Evolutionary conservation across 371 early-diverging fungal species (phyloP), one percentile per base, ranked within the genome.

Genomic region (Fennellomyces sp.): DNA sequence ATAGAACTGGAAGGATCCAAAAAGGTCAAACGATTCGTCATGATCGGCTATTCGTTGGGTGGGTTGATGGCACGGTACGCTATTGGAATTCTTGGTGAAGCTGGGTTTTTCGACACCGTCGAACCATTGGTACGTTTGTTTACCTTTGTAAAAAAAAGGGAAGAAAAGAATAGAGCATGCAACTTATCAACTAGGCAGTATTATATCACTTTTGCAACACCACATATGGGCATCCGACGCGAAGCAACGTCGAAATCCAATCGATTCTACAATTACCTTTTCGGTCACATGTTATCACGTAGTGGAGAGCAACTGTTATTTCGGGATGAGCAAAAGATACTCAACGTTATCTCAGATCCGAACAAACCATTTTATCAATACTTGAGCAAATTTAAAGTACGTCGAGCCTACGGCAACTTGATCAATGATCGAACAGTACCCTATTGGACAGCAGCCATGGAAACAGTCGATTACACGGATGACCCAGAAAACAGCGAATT

Each of bases 11-110:
- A 58, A 10, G 65, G 61, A 33, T 30, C 39, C 15, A 62, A 52
- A 26, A 71, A 60, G 31, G 82, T 92, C 3, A 75, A 73, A 7
- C 78, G 80, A 19, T 68, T 91, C 17, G 88, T 89, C 5, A 73
- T 90, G 45, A 69, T 94, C 39, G 94, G 94, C 5, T 93, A 94
- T 65, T 92, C 92, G 0, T 69, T 91, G 4, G 94, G 94, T 38
- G 94, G 94, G 0, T 66, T 94, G 36, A 85, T 94, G 31, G 59
- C 76, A 25, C 82, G 94, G 13, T 94, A 88, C 72, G 84, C 86
- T 0, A 69, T 89, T 56, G 92, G 93, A 10, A 42, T 83, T 21
- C 75, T 92, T 41, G 86, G 83, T 5, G 63, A 85, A 48, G 63
- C 66, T 17, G 83, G 83, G 17, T 80, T 89, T 52, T 88, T 91